Base-by-base conservation (phyloP, 1,284 basidiomycete genomes). In the Sanghuangporus sanghuang region DNA sequence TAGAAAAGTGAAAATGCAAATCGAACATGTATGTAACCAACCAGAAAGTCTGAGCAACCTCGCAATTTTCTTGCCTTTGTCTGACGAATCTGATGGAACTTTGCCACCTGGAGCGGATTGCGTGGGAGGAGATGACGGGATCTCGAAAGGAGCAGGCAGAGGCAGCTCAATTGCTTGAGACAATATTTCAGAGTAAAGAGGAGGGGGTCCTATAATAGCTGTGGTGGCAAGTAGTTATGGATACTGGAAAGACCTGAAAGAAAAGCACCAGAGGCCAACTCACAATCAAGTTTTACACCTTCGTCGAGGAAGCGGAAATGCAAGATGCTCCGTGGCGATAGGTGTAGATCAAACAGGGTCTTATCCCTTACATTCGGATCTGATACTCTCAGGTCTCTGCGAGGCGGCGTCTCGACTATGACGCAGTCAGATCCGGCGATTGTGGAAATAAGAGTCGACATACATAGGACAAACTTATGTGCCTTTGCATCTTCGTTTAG, bases 381-480 rank as follows among this genome's bases (percentile, higher is more conserved):
- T 3, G 86, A 89, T 14, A 91, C 88, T 67, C 85, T 89, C 68
- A 93, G 80, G 64, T 96, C 94, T 39, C 87, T 84, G 69, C 85
- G 87, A 0, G 93, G 93, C 11, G 92, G 93, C 1, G 81, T 78
- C 66, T 93, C 90, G 74, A 91, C 92, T 92, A 44, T 27, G 21
- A 18, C 21, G 40, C 23, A 32, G 23, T 52, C 16, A n/a, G 18
- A 62, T 53, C 36, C 55, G 57, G 46, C 57, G 64, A 32, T 7
- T 14, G 32, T 18, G 40, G 49, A 23, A 55, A 32, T 11, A 38
- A 32, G 11, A 62, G 58, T 55, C 18, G 42, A 78, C 87, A 58
- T 70, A 93, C 92, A 96, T 55, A 95, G 79, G 27, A 93, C 81
- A 69, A 94, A 95, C 67, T 91, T 90, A 74, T 86, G 84, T 3